Evolutionary conservation across 2,329 filamentous ascomycete species (phyloP), one percentile per base, ranked within the genome.

Genomic region (Ceratocystis huliohia): DNA sequence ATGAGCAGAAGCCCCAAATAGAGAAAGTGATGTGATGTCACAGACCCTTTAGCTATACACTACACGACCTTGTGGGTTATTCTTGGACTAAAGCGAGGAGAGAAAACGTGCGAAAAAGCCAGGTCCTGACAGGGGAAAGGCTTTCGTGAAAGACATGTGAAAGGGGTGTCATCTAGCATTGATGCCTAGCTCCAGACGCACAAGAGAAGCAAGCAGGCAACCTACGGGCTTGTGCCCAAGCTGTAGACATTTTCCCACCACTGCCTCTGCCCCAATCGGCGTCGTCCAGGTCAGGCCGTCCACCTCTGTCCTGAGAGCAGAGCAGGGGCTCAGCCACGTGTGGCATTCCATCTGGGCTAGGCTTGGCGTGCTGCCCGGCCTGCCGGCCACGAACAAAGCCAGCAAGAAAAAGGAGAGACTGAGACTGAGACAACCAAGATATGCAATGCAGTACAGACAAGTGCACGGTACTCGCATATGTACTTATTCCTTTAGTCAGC

Each of bases 21-120:
- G 17, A 59, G 53, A 30, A 59, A 59, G 53, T 59, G 53, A 59
- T 20, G 28, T 59, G 53, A 30, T 59, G 53, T 25, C 53, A 59
- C 53, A 59, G 53, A 59, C 53, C 50, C 20, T 33, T 59, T 33
- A 10, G 53, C 53, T 59, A 17, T 20, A n/a, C 7, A 59, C 28
- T 20, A n/a, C 7, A 59, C 28, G 17, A 6, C 25, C 28, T n/a
- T 30, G 53, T 57, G 13, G 8, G 25, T 30, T 59, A 20, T 59
- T 59, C 53, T 33, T 17, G n/a, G 53, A 33, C 13, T 28, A 22
- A 50, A 30, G 28, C 25, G 17, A 33, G 7, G 17, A 33, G 53
- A 13, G n/a, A 50, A 22, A 30, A 33, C 22, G 22, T 5, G 22
- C 13, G 22, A 37, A 37, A 17, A 30, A 41, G 37, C 53, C 28